Evolutionary conservation across 148 eudicot genomes (phyloP).

Genomic region (Nyssa sinensis): DNA sequence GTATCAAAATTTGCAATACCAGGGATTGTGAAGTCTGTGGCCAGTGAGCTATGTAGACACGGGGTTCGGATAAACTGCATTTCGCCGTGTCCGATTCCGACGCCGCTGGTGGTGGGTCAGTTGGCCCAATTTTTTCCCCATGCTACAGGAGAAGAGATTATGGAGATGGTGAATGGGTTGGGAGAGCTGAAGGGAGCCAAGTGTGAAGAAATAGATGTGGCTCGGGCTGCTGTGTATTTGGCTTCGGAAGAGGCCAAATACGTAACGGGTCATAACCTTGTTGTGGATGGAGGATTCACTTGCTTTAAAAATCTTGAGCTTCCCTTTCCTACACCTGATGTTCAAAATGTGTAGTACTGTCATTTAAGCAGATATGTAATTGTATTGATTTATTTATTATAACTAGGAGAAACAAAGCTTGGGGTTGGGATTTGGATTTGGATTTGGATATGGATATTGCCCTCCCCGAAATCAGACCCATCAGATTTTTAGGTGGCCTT

Average conservation of each 20-base stretch:
- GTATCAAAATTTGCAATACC: conserved; percentile 48
- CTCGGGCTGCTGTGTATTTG: conserved; percentile 58
- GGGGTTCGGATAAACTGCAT: conserved; percentile 57
- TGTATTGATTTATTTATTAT: too few species aligned
- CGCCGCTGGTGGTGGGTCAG: conserved; percentile 34
- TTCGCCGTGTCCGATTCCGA: conserved; percentile 46
- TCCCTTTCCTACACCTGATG: too few species aligned
- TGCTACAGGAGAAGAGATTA: conserved; percentile 25
- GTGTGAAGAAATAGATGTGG: conserved; percentile 57
- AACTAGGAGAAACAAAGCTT: too few species aligned
- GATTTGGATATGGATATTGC: too few species aligned
- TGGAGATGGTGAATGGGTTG: conserved; percentile 29
- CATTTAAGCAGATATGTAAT: too few species aligned
- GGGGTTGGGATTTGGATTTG: too few species aligned
- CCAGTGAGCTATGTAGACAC: conserved; percentile 45
- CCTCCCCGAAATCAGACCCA: too few species aligned
- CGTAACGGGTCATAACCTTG: conserved; percentile 56
- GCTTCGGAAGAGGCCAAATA: conserved; percentile 66
- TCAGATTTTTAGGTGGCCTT: too few species aligned
- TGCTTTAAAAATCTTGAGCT: conserved; percentile 40
- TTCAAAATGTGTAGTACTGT: too few species aligned
- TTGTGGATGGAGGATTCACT: conserved; percentile 61
- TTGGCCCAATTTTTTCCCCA: conserved; percentile 18
- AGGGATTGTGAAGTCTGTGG: conserved; percentile 46
- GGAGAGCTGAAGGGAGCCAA: conserved; percentile 43